These are phyloP conservation scores for Prunus mira DNA, from an alignment of 306 rosid species.

Conservation along the genomic window DNA sequence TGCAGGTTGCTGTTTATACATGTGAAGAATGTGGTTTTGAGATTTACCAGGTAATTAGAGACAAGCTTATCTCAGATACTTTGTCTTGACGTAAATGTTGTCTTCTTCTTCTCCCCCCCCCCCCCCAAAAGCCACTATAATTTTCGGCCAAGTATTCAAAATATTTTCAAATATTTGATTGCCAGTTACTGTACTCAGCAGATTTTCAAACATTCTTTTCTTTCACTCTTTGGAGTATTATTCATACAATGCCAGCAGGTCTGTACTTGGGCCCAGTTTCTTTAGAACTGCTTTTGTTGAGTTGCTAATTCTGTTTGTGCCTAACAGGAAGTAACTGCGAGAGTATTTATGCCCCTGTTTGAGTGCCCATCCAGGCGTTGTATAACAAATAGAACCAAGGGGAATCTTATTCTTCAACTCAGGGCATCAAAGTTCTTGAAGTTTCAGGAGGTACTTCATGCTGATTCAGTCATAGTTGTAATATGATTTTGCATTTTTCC, in stretches of 20 bases:
- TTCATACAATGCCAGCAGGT: background rate
- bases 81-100: background rate
- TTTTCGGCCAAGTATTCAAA: too few relatives aligned
- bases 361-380: constrained; percentile 93
- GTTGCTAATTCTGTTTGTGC: constrained; percentile 17
- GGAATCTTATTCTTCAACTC: constrained; percentile 86
- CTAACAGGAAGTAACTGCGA: constrained; percentile 92
- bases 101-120: too few relatives aligned
- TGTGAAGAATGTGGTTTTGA: constrained; percentile 98
- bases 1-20: constrained; percentile 97
- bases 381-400: constrained; percentile 54
- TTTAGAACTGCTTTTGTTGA: constrained; percentile 14
- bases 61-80: background rate
- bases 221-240: background rate
- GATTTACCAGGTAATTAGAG: constrained; percentile 83
- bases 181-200: background rate
- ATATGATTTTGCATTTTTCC: constrained; percentile 13
- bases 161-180: background rate
- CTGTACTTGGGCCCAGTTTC: background rate
- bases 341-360: constrained; percentile 89
- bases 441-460: constrained; percentile 76
- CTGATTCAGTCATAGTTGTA: constrained; percentile 10
- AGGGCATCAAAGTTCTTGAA: constrained; percentile 96
- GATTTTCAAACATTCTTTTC: background rate
- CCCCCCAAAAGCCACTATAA: too few relatives aligned